Base-by-base conservation (phyloP, 495 filamentous ascomycete species). In the Aspergillus saccharolyticus region DNA sequence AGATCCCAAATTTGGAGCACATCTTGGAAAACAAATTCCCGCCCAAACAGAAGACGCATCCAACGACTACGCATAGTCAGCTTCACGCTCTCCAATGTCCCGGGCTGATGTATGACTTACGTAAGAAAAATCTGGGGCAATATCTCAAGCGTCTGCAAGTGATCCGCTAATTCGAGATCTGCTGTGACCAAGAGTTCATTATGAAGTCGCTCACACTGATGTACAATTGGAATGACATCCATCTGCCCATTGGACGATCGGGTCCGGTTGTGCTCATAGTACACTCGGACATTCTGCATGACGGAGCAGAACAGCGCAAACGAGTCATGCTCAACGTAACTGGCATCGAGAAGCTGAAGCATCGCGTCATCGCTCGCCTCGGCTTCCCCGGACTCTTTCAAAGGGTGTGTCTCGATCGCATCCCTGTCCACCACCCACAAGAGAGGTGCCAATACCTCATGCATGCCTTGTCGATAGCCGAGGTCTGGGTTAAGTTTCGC, bases 71-170 rank as follows among this genome's bases (percentile, higher is more conserved):
- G 15, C 39, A 18, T 15, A 16, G n/a, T 57, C 33, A 60, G 52
- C 42, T 17, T 47, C n/a, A 12, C 7, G 9, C 25, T 49, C 24
- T 25, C 19, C 15, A 56, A 25, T 17, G 9, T 56, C 50, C 1
- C 17, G 43, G 8, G 44, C n/a, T 17, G 42, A 28, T 55, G 15
- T 3, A 19, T 20, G 16, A 67, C 56, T 74, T 70, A 93, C 88
- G 97, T 96, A 30, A 98, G 72, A 67, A 97, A 99, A 46, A 99
- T 88, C 60, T 99, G 94, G 3, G 94, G 95, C n/a, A 97, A 70
- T 58, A 99, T 85, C 50, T 97, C 92, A 42, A 96, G 85, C 48
- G 84, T 82, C 53, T 84, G 86, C 22, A 99, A 75, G 66, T 96
- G 93, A 42, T 81, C 80, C 5, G 91, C 89, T 33, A 99, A 80